Evolutionary conservation across 2,329 filamentous ascomycete species (phyloP).

Genomic region (Colletotrichum aenigma): DNA sequence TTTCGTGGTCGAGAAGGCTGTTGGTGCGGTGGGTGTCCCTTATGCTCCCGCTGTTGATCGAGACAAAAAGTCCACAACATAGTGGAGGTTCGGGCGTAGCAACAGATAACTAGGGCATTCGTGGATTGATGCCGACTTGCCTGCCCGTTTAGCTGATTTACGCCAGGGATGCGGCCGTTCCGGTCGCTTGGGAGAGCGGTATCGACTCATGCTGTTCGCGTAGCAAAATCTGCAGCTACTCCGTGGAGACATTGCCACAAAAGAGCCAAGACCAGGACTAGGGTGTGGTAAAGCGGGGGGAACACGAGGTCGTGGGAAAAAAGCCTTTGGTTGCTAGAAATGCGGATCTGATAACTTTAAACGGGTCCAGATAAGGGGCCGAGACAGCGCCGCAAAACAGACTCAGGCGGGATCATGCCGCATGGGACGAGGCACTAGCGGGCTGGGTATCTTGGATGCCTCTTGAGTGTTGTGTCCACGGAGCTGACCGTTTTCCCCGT

Average conservation of each 20-base stretch:
- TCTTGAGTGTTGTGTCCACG: not conserved
- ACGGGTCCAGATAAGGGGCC: not conserved
- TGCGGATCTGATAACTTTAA: slow-evolving; percentile 18
- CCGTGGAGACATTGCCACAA: not conserved
- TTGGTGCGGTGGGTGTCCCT: not conserved
- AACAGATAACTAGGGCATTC: not conserved
- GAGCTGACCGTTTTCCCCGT: not conserved
- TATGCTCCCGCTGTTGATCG: not conserved
- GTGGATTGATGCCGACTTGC: not conserved
- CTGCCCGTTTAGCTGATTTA: not conserved
- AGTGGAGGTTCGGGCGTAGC: not conserved
- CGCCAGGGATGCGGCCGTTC: not conserved
- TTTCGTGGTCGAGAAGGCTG: not conserved
- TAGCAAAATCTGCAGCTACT: not conserved
- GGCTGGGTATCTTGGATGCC: not conserved
- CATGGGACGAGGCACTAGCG: not conserved
- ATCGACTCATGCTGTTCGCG: not conserved
- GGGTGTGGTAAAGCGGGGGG: not conserved
- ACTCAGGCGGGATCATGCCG: not conserved
- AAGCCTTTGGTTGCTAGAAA: not conserved
- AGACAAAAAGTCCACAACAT: not conserved
- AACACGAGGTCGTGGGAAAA: not conserved
- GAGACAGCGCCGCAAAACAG: not conserved
- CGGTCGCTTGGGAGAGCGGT: not conserved
- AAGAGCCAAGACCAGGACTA: not conserved